Base-by-base conservation (phyloP, 257 asterid species). In the Lantana camara region DNA sequence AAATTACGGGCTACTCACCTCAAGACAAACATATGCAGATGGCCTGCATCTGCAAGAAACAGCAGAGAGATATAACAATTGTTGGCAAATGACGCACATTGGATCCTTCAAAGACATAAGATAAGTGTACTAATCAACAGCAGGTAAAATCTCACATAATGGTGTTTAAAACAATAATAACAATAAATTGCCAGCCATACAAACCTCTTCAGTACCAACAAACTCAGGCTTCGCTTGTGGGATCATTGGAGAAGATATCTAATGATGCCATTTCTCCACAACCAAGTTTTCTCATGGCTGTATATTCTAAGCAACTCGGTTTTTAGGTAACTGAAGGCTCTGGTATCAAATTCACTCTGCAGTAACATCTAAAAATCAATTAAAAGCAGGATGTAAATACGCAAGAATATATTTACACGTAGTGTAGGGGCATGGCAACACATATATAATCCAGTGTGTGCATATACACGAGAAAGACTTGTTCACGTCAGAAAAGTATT, bases 151-250 rank as follows among this genome's bases (percentile, higher is more conserved):
- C 55, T 53, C 52, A 58, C 35, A 41, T n/a, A n/a, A 40, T n/a
- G 40, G 29, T n/a, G 4, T 38, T 51, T 68, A n/a, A 73, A 71
- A 16, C 54, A 44, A 46, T 60, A 29, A 74, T 54, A 63, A 30
- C 52, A 56, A 51, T 24, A 32, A n/a, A n/a, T n/a, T n/a, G n/a
- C n/a, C n/a, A n/a, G n/a, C 51, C 53, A 16, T 45, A 54, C 14
- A 41, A 73, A 92, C 98, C 97, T 92, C 98, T 82, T 92, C 98
- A 5, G 79, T 76, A 63, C 95, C 92, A 72, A 85, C 89, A 76
- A 69, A 76, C 49, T 89, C 91, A 61, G 97, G 95, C 74, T 76
- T 73, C 71, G 57, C 72, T 21, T 92, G 82, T 70, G 91, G 85
- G 30, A 77, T 38, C 96, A 87, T 80, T 34, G 74, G 80, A 72